Conservation (phyloP, 768 basidiomycete genomes). For the Mycena filopes region DNA sequence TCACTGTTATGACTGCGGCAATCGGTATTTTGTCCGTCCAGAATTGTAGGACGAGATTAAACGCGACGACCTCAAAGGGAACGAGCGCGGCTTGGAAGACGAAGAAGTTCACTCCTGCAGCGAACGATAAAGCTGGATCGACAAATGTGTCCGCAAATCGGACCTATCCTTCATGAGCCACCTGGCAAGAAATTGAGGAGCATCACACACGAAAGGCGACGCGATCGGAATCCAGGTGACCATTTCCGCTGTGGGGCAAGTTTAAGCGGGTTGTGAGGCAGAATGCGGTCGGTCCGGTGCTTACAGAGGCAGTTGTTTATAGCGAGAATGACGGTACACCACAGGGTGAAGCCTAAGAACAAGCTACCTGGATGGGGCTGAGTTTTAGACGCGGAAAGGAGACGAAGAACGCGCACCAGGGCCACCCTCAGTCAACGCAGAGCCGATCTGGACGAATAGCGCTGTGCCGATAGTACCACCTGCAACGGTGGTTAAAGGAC, state of each 20-base stretch:
- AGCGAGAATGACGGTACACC: conserved; percentile 60
- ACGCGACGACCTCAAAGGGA: conserved; percentile 65
- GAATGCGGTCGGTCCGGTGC: conserved; percentile 24
- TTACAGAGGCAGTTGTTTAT: conserved; percentile 59
- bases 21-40: conserved; percentile 64
- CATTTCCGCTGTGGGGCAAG: conserved; percentile 73
- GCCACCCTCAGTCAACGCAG: conserved; percentile 67
- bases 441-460: conserved; percentile 79
- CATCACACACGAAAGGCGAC: conserved; percentile 69
- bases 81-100: conserved; percentile 57
- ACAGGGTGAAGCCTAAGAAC: conserved; percentile 61
- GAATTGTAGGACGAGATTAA: conserved; percentile 62
- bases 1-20: conserved; percentile 53
- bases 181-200: background rate
- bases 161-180: conserved; percentile 42
- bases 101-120: conserved; percentile 68
- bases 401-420: conserved; percentile 59
- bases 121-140: conserved; percentile 67
- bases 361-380: conserved; percentile 49
- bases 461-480: conserved; percentile 80
- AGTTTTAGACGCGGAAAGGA: background rate
- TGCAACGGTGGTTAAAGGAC: conserved; percentile 13
- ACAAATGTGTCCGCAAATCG: conserved; percentile 71
- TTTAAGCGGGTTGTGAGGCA: conserved; percentile 18
- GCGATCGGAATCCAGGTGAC: conserved; percentile 84